Percentiles rank a stretch among this genome's conserved stretches.
These are phyloP conservation scores for Sporothrix variecibatus DNA, from an alignment of 2,329 filamentous ascomycete genomes.

Conservation along the genomic window DNA sequence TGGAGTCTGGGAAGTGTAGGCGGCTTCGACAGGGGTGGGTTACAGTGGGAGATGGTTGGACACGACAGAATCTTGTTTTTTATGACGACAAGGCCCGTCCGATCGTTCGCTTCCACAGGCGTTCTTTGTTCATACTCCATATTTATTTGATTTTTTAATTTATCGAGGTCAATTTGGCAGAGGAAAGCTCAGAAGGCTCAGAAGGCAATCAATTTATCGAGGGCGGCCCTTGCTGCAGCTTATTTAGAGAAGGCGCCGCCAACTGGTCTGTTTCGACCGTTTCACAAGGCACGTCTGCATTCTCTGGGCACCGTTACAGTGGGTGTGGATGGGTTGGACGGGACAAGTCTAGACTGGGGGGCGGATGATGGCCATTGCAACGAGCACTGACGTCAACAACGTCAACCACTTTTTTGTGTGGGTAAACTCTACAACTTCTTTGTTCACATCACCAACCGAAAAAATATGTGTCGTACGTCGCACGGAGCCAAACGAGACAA, in stretches of 20 bases:
- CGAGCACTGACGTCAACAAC: slow-evolving; percentile 19
- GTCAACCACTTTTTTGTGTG: neutral
- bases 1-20: neutral
- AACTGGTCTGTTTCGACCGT: neutral
- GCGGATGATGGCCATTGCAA: slow-evolving; percentile 6
- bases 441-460: neutral
- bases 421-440: too few species aligned
- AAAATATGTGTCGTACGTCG: too few species aligned
- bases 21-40: neutral
- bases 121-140: neutral
- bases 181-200: too few species aligned
- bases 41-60: neutral
- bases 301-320: neutral
- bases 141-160: neutral
- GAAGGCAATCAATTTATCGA: neutral
- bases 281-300: slow-evolving; percentile 4
- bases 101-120: neutral
- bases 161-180: too few species aligned
- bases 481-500: neutral
- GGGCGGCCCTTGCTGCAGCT: neutral
- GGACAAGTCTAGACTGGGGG: neutral
- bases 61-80: slow-evolving; percentile 16
- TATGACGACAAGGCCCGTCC: neutral
- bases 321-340: neutral
- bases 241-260: too few species aligned